These are phyloP conservation scores for Monosporascus sp. DNA, from an alignment of 2,329 filamentous ascomycete species.

Conservation along the genomic window DNA sequence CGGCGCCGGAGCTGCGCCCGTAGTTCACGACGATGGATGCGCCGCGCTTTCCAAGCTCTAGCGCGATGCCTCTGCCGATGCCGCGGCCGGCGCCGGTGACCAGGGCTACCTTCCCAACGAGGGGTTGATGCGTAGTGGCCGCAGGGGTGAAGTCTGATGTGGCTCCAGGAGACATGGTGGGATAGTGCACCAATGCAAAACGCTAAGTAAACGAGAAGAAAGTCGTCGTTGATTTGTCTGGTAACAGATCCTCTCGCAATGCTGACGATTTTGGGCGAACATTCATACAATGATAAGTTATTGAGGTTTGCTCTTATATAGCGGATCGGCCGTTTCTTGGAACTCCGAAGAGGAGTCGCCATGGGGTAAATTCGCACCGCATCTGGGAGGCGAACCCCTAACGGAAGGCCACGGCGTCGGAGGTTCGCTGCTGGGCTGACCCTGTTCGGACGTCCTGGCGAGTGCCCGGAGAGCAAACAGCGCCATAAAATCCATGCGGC, in stretches of 20 bases:
- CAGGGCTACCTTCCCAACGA: conserved; percentile 51
- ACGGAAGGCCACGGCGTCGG: not conserved
- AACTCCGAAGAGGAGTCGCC: not conserved
- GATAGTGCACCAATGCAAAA: conserved; percentile 5
- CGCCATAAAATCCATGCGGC: not conserved
- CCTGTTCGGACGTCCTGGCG: not conserved
- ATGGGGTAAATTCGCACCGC: not conserved
- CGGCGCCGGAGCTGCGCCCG: conserved; percentile 47
- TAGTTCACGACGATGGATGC: conserved; percentile 66
- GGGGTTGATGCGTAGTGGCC: conserved; percentile 25
- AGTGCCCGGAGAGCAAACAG: not conserved
- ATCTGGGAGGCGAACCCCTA: not conserved
- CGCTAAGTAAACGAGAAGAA: not conserved
- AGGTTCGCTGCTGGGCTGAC: not conserved
- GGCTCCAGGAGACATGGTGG: conserved; percentile 27
- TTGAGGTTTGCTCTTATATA: no score
- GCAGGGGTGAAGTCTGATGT: conserved; percentile 6
- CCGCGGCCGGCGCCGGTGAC: conserved; percentile 62
- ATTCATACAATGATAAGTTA: not conserved
- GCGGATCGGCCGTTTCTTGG: not conserved
- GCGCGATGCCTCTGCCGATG: conserved; percentile 61
- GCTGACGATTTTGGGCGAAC: not conserved
- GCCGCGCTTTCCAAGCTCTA: conserved; percentile 62
- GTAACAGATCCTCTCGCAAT: not conserved
- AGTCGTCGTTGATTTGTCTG: no score